Base-by-base conservation (phyloP, 345 rosid species). In the Adansonia digitata region DNA sequence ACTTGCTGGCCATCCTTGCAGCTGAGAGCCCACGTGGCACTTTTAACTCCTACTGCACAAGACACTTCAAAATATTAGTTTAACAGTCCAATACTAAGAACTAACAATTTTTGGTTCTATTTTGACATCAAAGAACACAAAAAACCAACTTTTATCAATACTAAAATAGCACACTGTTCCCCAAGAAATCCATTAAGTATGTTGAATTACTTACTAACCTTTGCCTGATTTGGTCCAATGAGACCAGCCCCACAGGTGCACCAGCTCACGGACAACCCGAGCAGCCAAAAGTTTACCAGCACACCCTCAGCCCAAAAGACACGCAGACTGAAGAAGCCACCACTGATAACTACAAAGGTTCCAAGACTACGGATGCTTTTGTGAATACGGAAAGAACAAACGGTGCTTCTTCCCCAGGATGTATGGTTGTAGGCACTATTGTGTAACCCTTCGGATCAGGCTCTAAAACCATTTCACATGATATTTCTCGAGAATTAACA, bases 381-480 rank as follows among this genome's bases (percentile, higher is more conserved):
- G 97, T 88, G 85, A 96, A 96, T 77, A 96, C 97, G 22, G 97
- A 96, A 75, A 96, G 92, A 62, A 96, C 97, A 85, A 96, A 96
- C 1, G 99, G 98, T 18, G 99, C 99, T 85, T 96, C 99, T 87
- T 96, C 98, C 74, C 97, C 98, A 4, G 99, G 98, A 79, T 90
- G 99, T 84, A 96, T 92, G 43, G 99, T 96, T 39, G 98, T 96
- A 22, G 99, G 99, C 74, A 96, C 98, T 45, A 96, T 93, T 22
- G 99, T 96, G 89, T 96, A 96, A 78, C 99, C 99, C 84, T 91
- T 96, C 14, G 98, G 99, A 84, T 96, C 99, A 80, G 99, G 97
- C 77, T 96, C 99, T 82, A 96, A 83, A 84, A 96, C 98, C 98
- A 96, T 93, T 86, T 96, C 99, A 53, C 99, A 96, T 42, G 99